Percentiles rank a stretch among this genome's conserved stretches.
phyloP scores from a whole-genome alignment of 805 yeast genomes.

The Candida schatavii region DNA sequence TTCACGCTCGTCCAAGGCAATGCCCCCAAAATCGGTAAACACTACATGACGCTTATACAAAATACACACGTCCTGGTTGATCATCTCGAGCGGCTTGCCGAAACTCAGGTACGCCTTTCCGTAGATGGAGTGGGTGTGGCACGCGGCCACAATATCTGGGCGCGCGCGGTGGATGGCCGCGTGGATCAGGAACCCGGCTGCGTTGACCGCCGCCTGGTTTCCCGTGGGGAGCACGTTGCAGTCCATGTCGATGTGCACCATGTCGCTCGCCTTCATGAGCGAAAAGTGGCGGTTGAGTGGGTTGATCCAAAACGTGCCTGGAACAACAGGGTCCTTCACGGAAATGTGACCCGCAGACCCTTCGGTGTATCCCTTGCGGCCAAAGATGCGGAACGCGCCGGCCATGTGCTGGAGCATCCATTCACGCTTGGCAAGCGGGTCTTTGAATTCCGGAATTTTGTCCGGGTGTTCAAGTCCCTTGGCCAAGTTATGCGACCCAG shows the following conservation, averaged over 20 bases:
- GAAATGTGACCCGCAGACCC: constrained; percentile 88
- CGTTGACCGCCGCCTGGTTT: constrained; percentile 34
- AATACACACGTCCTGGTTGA: constrained; percentile 27
- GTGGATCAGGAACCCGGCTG: constrained; percentile 43
- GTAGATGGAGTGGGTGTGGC: constrained; percentile 39
- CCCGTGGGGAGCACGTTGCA: constrained; percentile 41
- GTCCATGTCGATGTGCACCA: constrained; percentile 37
- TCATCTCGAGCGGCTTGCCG: constrained; percentile 33
- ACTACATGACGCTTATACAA: constrained; percentile 26
- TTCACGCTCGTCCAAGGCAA: constrained; percentile 39
- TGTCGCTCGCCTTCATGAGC: constrained; percentile 34
- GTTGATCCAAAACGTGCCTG: constrained; percentile 84
- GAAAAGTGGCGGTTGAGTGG: constrained; percentile 78
- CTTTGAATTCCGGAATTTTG: constrained; percentile 51
- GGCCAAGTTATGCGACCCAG: constrained; percentile 62
- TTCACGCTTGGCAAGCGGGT: constrained; percentile 47
- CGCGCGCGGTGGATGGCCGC: constrained; percentile 37
- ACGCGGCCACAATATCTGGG: constrained; percentile 40
- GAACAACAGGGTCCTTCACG: constrained; percentile 77
- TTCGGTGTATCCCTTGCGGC: constrained; percentile 71
- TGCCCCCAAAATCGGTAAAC: constrained; percentile 26
- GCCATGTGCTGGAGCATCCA: constrained; percentile 75
- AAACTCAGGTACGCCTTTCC: constrained; percentile 39
- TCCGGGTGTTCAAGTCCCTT: constrained; percentile 52
- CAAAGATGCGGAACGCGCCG: constrained; percentile 79